Evolutionary conservation across 805 yeast species (phyloP), one percentile per base, ranked within the genome.

Genomic region (Myxozyma vanderwaltii): DNA sequence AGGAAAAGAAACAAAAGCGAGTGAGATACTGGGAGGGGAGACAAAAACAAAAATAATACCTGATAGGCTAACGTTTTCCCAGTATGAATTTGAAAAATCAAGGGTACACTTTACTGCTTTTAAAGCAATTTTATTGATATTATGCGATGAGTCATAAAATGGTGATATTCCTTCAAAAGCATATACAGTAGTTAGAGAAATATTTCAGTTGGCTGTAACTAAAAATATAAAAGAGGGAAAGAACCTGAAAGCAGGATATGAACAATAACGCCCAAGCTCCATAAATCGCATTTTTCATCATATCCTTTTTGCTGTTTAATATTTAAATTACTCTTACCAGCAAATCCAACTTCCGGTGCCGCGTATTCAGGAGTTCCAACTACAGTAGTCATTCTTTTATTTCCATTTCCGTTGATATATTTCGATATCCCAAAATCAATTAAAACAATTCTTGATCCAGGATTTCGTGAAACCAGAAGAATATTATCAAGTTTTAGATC

Each of bases 361-460:
- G 85, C 79, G 66, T 86, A 86, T 68, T 86, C 90, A 0, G 86
- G 84, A 0, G 90, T 86, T 1, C 86, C 86, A 0, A 81, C 85
- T 0, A 81, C 75, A 0, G 86, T 79, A 41, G 74, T 76, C 76
- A 81, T 77, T 55, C 83, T 70, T 5, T 69, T 62, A 19, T 69
- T 40, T 13, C 65, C 64, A 15, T 71, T 67, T 7, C 46, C 19
- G 6, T 13, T 12, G 38, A 54, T 19, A 27, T 48, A 46, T 64
- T 75, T 78, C 1, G 83, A 81, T 40, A 80, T 79, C 0, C 91
- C 91, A 72, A 87, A 86, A 72, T 87, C 92, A 8, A 88, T 88
- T 24, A 86, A 68, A 1, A 83, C 79, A 39, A 86, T 71, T 60
- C 79, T 77, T 0, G 86, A 74, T 47, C 79, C 79, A 1, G 82